Evolutionary conservation across 192 early-diverging fungal species (phyloP).

Genomic region (Podila epigama): DNA sequence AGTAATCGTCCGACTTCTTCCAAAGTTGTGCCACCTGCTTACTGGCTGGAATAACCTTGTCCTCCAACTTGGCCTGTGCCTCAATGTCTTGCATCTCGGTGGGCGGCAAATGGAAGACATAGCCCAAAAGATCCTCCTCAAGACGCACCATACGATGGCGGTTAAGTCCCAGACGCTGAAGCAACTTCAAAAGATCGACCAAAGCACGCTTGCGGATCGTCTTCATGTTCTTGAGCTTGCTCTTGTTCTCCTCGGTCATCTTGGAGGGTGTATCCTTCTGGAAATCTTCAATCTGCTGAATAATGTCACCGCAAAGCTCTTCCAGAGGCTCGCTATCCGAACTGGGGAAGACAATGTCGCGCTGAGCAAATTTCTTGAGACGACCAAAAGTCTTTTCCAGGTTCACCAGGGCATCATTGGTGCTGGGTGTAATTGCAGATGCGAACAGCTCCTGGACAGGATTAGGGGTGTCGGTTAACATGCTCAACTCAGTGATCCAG

Average conservation of each 20-base stretch:
- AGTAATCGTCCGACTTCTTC: constrained; percentile 72
- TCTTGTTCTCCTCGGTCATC: constrained; percentile 65
- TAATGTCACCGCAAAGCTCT: constrained; percentile 59
- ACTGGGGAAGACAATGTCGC: constrained; percentile 40
- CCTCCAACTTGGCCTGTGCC: constrained; percentile 35
- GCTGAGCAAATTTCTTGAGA: constrained; percentile 47
- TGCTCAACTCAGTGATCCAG: constrained; percentile 50
- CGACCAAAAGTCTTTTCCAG: constrained; percentile 51
- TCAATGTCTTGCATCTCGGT: constrained; percentile 46
- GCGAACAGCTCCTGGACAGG: constrained; percentile 11
- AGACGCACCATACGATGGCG: constrained; percentile 46
- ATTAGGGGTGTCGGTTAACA: constrained; percentile 23
- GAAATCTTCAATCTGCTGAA: constrained; percentile 61
- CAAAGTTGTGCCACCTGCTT: constrained; percentile 50
- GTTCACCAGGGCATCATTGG: constrained; percentile 56
- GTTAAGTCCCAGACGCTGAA: constrained; percentile 71
- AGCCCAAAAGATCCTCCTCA: constrained; percentile 53
- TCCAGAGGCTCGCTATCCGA: constrained; percentile 49
- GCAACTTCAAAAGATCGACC: constrained; percentile 77
- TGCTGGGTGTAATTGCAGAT: constrained; percentile 10
- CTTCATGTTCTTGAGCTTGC: constrained; percentile 68
- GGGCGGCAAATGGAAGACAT: constrained; percentile 50
- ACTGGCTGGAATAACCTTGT: constrained; percentile 33
- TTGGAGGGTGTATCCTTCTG: constrained; percentile 62
- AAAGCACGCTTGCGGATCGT: constrained; percentile 78